These are phyloP conservation scores for Echium plantagineum DNA, from an alignment of 257 asterid species.

Conservation along the genomic window DNA sequence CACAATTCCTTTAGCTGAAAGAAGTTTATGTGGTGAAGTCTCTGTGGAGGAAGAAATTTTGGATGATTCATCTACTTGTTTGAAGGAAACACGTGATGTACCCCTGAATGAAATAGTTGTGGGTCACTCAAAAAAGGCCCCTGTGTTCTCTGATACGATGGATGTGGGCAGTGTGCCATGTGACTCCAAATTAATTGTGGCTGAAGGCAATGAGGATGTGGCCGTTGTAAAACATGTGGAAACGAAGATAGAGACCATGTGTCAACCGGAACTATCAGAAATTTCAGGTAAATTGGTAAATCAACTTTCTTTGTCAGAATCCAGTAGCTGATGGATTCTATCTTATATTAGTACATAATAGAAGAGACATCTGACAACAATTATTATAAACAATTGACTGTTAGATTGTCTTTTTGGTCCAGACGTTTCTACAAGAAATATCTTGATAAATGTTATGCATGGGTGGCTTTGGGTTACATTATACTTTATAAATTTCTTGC, in stretches of 20 bases:
- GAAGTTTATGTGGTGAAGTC: too few relatives aligned
- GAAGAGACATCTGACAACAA: too few relatives aligned
- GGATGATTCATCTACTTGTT: too few relatives aligned
- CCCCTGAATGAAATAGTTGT: slow-evolving; percentile 11
- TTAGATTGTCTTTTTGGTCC: neutral
- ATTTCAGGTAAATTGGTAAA: slow-evolving; percentile 31
- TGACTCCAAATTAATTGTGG: slow-evolving; percentile 20
- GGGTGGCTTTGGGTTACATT: neutral
- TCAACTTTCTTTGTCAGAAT: neutral
- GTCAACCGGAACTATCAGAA: slow-evolving; percentile 14
- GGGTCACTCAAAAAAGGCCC: slow-evolving; percentile 16
- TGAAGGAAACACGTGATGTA: neutral
- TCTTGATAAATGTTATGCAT: neutral
- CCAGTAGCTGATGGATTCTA: neutral
- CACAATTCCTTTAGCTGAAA: slow-evolving; percentile 17
- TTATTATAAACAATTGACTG: neutral
- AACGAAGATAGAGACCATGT: slow-evolving; percentile 15
- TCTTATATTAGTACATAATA: slow-evolving; percentile 3
- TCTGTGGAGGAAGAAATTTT: too few relatives aligned
- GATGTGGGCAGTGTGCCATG: slow-evolving; percentile 14
- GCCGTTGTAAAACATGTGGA: slow-evolving; percentile 8
- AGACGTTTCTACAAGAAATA: neutral
- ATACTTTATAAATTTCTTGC: neutral
- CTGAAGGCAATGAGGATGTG: slow-evolving; percentile 24
- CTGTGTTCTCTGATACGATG: slow-evolving; percentile 15